A percentile compares a stretch with the other conserved stretches of the same genome.
These are phyloP conservation scores for Fusarium goolgardi DNA, from an alignment of 2,329 filamentous ascomycete genomes.

Conservation along the genomic window DNA sequence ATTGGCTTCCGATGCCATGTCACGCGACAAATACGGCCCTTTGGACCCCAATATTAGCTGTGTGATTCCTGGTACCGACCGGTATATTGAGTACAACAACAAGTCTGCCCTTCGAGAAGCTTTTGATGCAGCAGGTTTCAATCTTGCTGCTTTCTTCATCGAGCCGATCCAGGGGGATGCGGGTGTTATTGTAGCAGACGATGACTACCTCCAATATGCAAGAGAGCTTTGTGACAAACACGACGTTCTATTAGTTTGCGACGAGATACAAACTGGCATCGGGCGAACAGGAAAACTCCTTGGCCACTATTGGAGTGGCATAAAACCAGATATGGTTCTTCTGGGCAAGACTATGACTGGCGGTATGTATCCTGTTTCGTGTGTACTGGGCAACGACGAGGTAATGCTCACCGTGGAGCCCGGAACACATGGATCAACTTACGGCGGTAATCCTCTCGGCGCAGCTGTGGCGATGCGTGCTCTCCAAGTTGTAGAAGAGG, in stretches of 20 bases:
- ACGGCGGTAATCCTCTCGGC: constrained; percentile 94
- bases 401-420: constrained; percentile 97
- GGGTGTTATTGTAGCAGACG: constrained; percentile 93
- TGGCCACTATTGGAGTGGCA: constrained; percentile 91
- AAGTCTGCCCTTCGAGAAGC: constrained; percentile 31
- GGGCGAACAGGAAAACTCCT: constrained; percentile 95
- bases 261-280: constrained; percentile 98
- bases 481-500: constrained; percentile 94
- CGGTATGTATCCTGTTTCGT: constrained; percentile 97
- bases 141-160: constrained; percentile 35
- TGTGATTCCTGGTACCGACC: constrained; percentile 47
- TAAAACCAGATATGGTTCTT: constrained; percentile 94
- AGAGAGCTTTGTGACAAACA: constrained; percentile 91
- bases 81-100: constrained; percentile 35
- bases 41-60: constrained; percentile 79
- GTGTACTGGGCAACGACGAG: constrained; percentile 86
- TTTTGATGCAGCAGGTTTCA: constrained; percentile 4
- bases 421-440: constrained; percentile 96
- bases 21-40: constrained; percentile 94
- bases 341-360: constrained; percentile 98
- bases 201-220: constrained; percentile 78
- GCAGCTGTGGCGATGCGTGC: constrained; percentile 96
- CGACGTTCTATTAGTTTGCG: constrained; percentile 95
- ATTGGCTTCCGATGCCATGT: constrained; percentile 96
- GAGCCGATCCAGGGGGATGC: constrained; percentile 78